Evolutionary conservation across 208 protist species (phyloP).

Genomic region (Strigomonas culicis): DNA sequence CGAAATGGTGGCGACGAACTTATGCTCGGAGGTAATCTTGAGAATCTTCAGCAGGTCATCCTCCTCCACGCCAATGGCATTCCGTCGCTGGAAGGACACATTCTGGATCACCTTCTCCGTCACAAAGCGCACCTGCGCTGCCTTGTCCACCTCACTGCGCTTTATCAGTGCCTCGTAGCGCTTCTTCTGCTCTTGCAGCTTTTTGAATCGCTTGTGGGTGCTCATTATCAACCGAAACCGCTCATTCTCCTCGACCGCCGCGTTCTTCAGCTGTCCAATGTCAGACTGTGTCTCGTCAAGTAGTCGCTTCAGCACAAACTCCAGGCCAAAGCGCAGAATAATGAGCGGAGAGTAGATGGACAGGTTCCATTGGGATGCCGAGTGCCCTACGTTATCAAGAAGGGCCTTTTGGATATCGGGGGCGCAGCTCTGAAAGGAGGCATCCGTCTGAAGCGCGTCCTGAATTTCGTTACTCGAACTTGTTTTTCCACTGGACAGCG

Average conservation of each 20-base stretch:
- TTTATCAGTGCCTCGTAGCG: constrained; percentile 44
- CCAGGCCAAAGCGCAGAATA: constrained; percentile 64
- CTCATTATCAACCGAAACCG: constrained; percentile 27
- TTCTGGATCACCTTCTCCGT: constrained; percentile 37
- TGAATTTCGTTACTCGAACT: constrained; percentile 38
- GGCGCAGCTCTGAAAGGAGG: constrained; percentile 35
- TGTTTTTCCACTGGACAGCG: constrained; percentile 55
- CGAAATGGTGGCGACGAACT: constrained; percentile 49
- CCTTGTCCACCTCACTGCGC: constrained; percentile 32
- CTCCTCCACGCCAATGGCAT: constrained; percentile 11
- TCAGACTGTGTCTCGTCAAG: constrained; percentile 65
- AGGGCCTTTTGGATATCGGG: constrained; percentile 50
- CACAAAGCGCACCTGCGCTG: constrained; percentile 35
- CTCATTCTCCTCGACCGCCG: constrained; percentile 24
- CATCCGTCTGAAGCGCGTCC: constrained; percentile 22
- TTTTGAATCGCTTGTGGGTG: constrained; percentile 47
- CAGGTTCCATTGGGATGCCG: constrained; percentile 66
- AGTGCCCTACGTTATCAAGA: constrained; percentile 46
- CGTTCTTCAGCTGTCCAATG: constrained; percentile 46
- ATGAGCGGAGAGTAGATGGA: constrained; percentile 58
- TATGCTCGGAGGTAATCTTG: constrained; percentile 33
- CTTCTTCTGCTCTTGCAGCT: constrained; percentile 46
- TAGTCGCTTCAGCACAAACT: constrained; percentile 48
- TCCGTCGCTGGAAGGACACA: constrained; percentile 6
- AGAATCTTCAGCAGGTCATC: constrained; percentile 32